Percentiles rank a stretch among this genome's conserved stretches.
These are phyloP conservation scores for Hanseniaspora occidentalis DNA, from an alignment of 805 yeast species.

Conservation along the genomic window DNA sequence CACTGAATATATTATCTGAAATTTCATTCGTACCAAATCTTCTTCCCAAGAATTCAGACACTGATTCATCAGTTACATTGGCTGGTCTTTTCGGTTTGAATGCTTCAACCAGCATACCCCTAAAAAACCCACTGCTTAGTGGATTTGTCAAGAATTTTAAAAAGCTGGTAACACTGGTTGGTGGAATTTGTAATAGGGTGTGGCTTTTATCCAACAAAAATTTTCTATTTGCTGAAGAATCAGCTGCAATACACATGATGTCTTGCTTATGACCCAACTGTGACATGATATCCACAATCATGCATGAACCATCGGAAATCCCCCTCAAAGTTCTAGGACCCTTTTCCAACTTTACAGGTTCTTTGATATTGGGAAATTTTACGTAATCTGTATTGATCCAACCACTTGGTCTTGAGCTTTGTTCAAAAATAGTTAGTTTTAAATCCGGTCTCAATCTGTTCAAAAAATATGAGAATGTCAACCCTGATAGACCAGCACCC, in stretches of 20 bases:
- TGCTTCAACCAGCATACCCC: slow-evolving; percentile 39
- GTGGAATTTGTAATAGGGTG: slow-evolving; percentile 44
- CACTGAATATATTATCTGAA: slow-evolving; percentile 57
- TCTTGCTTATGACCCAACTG: slow-evolving; percentile 34
- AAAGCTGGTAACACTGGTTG: slow-evolving; percentile 25
- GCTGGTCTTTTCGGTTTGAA: slow-evolving; percentile 24
- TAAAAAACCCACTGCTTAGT: slow-evolving; percentile 31
- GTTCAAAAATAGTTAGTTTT: slow-evolving; percentile 49
- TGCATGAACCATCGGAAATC: slow-evolving; percentile 60
- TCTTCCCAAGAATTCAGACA: slow-evolving; percentile 52
- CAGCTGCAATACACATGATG: slow-evolving; percentile 44
- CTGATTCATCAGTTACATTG: slow-evolving; percentile 48
- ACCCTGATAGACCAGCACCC: slow-evolving; percentile 86
- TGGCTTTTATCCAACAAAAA: slow-evolving; percentile 38
- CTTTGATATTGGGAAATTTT: slow-evolving; percentile 20
- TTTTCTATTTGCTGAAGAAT: slow-evolving; percentile 58
- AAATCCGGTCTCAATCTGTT: slow-evolving; percentile 68
- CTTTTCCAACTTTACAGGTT: slow-evolving; percentile 42
- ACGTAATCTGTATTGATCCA: slow-evolving; percentile 49
- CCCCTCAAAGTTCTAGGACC: slow-evolving; percentile 92
- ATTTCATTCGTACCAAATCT: slow-evolving; percentile 45
- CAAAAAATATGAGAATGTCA: slow-evolving; percentile 59
- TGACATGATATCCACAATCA: slow-evolving; percentile 48
- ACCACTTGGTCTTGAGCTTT: slow-evolving; percentile 54
- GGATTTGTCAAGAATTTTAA: slow-evolving; percentile 29